These are phyloP conservation scores for Umbelopsis sp. DNA, from an alignment of 192 early-diverging fungal genomes.

Conservation along the genomic window DNA sequence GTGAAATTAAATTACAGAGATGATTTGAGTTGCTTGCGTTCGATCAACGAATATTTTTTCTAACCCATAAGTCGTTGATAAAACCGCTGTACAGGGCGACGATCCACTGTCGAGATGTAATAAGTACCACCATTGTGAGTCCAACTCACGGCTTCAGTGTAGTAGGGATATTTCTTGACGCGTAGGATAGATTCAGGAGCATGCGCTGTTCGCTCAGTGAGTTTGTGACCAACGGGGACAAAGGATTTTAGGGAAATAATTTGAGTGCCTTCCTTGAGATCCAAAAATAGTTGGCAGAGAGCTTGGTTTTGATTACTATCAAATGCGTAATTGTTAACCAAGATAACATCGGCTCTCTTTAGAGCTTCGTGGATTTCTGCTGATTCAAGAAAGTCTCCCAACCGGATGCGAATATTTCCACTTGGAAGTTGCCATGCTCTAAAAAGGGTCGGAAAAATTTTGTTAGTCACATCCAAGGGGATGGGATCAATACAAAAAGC, in stretches of 20 bases:
- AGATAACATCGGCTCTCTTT: slow-evolving; percentile 83
- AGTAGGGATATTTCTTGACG: slow-evolving; percentile 66
- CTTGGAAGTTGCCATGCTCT: slow-evolving; percentile 61
- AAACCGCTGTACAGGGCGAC: slow-evolving; percentile 52
- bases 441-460: not conserved
- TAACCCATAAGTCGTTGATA: slow-evolving; percentile 16
- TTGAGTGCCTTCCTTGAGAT: slow-evolving; percentile 84
- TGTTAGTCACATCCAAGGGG: not conserved
- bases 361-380: slow-evolving; percentile 67
- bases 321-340: slow-evolving; percentile 98
- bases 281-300: slow-evolving; percentile 84
- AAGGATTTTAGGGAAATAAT: slow-evolving; percentile 89
- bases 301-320: slow-evolving; percentile 80
- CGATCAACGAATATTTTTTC: not conserved
- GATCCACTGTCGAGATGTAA: slow-evolving; percentile 80
- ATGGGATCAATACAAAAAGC: too few relatives aligned
- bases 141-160: slow-evolving; percentile 76
- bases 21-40: not conserved
- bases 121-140: slow-evolving; percentile 78
- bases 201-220: slow-evolving; percentile 70
- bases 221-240: slow-evolving; percentile 75
- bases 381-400: slow-evolving; percentile 88
- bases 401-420: slow-evolving; percentile 66
- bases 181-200: slow-evolving; percentile 71
- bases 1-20: not conserved